These are phyloP conservation scores for Eucalyptus paniculata DNA, from an alignment of 345 rosid species.

Conservation along the genomic window DNA sequence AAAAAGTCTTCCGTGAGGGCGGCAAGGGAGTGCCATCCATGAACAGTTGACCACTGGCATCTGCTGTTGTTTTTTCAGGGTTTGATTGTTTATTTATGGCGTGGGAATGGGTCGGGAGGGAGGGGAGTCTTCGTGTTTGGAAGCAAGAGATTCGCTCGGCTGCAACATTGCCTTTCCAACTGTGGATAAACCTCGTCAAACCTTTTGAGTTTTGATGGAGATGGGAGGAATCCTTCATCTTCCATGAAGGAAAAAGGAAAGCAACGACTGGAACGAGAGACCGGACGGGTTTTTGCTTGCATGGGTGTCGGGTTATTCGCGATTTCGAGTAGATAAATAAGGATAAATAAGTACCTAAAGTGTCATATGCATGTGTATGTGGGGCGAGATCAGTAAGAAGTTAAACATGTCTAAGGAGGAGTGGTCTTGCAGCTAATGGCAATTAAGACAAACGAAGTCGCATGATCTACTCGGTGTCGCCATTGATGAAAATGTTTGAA, in stretches of 20 bases:
- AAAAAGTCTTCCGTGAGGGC: not conserved
- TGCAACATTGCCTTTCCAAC: not conserved
- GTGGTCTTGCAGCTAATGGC: not conserved
- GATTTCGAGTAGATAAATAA: not conserved
- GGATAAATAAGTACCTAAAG: not conserved
- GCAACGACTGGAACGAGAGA: not conserved
- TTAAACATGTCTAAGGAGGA: not conserved
- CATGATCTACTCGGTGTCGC: too few species aligned
- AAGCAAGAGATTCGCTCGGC: not conserved
- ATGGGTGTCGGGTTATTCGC: not conserved
- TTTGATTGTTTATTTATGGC: not conserved
- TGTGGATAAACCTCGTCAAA: not conserved
- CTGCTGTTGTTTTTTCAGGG: not conserved
- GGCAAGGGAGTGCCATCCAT: not conserved
- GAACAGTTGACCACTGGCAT: not conserved
- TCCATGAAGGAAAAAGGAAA: not conserved
- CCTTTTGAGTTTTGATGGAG: not conserved
- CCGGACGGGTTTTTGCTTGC: not conserved
- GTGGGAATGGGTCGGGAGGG: not conserved
- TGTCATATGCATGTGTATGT: not conserved
- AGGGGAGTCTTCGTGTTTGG: not conserved
- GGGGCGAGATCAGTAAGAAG: not conserved
- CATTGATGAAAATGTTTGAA: not conserved
- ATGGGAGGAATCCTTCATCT: not conserved
- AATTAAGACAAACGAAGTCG: not conserved